Percentiles rank a stretch among this genome's conserved stretches.
phyloP scores from a whole-genome alignment of 148 eudicot genomes.

The Nepenthes gracilis region DNA sequence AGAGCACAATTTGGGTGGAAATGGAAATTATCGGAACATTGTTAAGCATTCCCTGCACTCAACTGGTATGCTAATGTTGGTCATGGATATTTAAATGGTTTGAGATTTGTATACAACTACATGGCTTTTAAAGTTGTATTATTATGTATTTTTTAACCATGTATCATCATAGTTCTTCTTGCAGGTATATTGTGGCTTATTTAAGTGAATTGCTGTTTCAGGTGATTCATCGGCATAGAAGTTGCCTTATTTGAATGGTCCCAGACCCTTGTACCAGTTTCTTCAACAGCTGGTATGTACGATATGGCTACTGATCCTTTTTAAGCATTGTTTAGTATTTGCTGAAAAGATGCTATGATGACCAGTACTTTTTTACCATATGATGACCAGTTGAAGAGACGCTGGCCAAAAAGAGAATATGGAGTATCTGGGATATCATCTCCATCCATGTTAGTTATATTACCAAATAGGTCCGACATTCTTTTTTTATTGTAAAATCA shows the following conservation, averaged over 20 bases:
- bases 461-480: too few relatives aligned
- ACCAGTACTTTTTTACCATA: too few relatives aligned
- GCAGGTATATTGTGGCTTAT: neutral
- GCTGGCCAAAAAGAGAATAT: too few relatives aligned
- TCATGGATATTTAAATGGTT: neutral
- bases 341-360: too few relatives aligned
- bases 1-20: conserved; percentile 22
- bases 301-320: neutral
- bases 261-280: conserved; percentile 49
- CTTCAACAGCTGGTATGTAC: conserved; percentile 61
- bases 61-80: conserved; percentile 1
- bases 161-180: neutral
- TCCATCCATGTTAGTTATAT: too few relatives aligned
- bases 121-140: neutral
- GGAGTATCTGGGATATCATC: too few relatives aligned
- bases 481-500: too few relatives aligned
- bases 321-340: neutral
- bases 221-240: conserved; percentile 29
- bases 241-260: conserved; percentile 17
- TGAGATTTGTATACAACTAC: neutral
- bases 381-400: too few relatives aligned
- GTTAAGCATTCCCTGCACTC: conserved; percentile 8
- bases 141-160: neutral
- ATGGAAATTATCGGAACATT: conserved; percentile 10
- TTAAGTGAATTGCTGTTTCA: conserved; percentile 17